Percentiles rank a stretch among this genome's conserved stretches.
These are phyloP conservation scores for Tricholoma furcatifolium DNA, from an alignment of 768 basidiomycete genomes.

Conservation along the genomic window DNA sequence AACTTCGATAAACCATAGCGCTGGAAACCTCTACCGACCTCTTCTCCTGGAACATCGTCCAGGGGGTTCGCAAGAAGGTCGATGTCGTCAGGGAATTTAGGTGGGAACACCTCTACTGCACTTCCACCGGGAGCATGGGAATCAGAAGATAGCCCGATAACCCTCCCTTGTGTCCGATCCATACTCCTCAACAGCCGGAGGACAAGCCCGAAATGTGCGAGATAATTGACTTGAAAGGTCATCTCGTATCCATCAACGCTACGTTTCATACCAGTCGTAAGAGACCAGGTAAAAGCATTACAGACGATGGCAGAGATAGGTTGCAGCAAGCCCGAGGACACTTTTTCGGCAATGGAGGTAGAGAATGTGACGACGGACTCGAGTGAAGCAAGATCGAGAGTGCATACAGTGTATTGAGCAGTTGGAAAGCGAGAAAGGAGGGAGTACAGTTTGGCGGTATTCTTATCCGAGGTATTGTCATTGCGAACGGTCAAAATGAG, in stretches of 20 bases:
- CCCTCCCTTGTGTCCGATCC: constrained; percentile 2
- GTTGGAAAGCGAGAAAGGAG: not conserved
- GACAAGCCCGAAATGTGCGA: constrained; percentile 4
- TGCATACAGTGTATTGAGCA: not conserved
- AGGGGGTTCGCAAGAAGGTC: constrained; percentile 1
- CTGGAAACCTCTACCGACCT: constrained; percentile 7
- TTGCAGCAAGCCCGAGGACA: not conserved
- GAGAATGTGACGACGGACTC: not conserved
- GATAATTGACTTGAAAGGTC: constrained; percentile 4
- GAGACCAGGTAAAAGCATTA: constrained; percentile 13
- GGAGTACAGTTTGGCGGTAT: constrained; percentile 1
- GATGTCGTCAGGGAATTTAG: not conserved
- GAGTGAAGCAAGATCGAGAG: constrained; percentile 5
- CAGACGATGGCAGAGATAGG: constrained; percentile 2
- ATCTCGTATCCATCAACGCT: constrained; percentile 3
- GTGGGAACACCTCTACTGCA: constrained; percentile 6
- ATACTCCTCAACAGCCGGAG: constrained; percentile 1
- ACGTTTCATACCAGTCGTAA: constrained; percentile 1
- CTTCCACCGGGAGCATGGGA: constrained; percentile 2
- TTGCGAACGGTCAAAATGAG: constrained; percentile 4
- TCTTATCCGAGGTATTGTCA: not conserved
- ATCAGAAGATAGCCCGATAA: constrained; percentile 11
- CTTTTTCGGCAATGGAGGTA: not conserved
- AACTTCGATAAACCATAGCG: constrained; percentile 9
- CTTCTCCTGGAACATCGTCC: not conserved